phyloP scores from a whole-genome alignment of 2,329 filamentous ascomycete genomes.

The Hymenoscyphus fraxineus region DNA sequence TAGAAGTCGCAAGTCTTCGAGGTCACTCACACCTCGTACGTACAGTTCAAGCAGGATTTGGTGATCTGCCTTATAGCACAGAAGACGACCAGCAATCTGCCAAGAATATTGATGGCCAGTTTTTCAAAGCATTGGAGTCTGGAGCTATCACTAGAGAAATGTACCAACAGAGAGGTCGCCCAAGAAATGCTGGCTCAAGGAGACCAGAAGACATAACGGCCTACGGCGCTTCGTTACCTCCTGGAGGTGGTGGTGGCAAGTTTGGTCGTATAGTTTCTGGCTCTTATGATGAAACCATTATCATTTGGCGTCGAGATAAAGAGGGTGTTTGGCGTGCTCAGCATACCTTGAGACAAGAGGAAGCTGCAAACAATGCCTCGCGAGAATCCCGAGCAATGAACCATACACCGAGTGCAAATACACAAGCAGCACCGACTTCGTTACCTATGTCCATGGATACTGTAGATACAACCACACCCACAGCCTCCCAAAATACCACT shows the following conservation, averaged over 20 bases:
- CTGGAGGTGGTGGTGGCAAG: conserved; percentile 81
- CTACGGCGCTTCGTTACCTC: conserved; percentile 81
- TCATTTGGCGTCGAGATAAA: conserved; percentile 86
- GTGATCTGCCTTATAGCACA: conserved; percentile 76
- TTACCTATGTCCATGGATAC: neutral
- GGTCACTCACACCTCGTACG: conserved; percentile 83
- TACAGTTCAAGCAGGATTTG: conserved; percentile 92
- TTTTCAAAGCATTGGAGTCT: conserved; percentile 57
- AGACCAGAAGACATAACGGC: conserved; percentile 73
- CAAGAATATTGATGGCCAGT: conserved; percentile 66
- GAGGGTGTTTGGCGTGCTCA: conserved; percentile 81
- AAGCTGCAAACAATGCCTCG: conserved; percentile 53
- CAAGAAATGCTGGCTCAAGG: conserved; percentile 60
- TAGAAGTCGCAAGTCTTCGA: conserved; percentile 83
- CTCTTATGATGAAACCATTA: conserved; percentile 92
- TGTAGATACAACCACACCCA: neutral
- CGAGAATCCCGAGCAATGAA: conserved; percentile 11
- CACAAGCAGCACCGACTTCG: conserved; percentile 5
- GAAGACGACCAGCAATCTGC: conserved; percentile 73
- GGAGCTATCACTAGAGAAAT: conserved; percentile 40
- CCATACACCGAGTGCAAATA: neutral
- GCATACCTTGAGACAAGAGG: conserved; percentile 71
- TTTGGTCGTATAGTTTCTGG: conserved; percentile 96
- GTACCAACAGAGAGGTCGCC: conserved; percentile 35
- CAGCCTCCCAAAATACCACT: neutral